A percentile compares a stretch with the other conserved stretches of the same genome.
Evolutionary conservation across 2,329 filamentous ascomycete genomes (phyloP).

Genomic region (Claviceps monticola): DNA sequence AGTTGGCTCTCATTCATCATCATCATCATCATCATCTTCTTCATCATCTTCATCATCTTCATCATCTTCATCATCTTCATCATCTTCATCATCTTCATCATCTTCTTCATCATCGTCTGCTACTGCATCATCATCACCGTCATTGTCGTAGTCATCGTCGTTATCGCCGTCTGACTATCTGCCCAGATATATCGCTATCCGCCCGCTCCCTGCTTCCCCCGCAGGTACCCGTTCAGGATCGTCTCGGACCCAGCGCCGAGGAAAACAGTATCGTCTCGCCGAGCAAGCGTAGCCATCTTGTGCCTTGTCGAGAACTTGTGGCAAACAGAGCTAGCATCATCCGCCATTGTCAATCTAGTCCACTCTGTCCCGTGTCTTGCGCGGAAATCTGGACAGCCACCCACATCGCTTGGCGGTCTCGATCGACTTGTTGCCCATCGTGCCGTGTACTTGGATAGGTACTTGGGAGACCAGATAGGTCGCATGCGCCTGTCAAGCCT

Average conservation of each 20-base stretch:
- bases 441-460: not conserved
- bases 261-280: not conserved
- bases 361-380: not conserved
- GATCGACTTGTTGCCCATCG: not conserved
- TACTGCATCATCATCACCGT: not conserved
- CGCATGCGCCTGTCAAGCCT: constrained; percentile 1
- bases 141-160: not conserved
- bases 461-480: not conserved
- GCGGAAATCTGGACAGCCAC: not conserved
- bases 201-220: not conserved
- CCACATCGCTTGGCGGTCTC: not conserved
- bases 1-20: not conserved
- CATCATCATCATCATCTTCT: no score
- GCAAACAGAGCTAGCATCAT: not conserved
- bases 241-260: not conserved
- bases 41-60: no score
- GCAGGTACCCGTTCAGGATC: not conserved
- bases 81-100: not conserved
- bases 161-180: not conserved
- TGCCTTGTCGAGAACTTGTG: not conserved
- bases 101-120: not conserved
- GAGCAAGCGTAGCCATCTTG: not conserved
- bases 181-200: not conserved
- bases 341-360: not conserved
- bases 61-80: not conserved